Conservation (phyloP, 306 rosid genomes). For the Casuarina equisetifolia region DNA sequence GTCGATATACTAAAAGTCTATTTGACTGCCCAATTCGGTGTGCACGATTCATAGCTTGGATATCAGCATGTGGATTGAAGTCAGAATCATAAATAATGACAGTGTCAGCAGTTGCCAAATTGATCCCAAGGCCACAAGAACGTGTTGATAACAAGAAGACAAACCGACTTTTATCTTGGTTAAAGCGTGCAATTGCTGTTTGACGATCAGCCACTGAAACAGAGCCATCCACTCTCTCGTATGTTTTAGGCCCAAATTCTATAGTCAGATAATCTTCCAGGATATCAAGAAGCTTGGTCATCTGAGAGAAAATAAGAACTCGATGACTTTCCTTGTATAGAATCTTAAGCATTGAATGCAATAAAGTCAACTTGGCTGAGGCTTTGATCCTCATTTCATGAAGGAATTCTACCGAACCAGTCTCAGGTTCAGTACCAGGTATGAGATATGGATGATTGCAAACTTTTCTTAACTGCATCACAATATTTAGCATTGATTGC, state of each 20-base stretch:
- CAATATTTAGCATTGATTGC: conserved; percentile 95
- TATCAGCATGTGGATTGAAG: conserved; percentile 99
- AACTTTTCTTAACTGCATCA: conserved; percentile 97
- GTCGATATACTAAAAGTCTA: conserved; percentile 94
- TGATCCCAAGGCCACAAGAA: conserved; percentile 98
- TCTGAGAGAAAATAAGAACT: conserved; percentile 95
- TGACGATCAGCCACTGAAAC: conserved; percentile 96
- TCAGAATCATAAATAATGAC: conserved; percentile 99
- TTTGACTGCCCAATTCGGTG: conserved; percentile 99
- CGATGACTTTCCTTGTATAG: conserved; percentile 85
- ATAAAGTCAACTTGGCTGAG: conserved; percentile 90
- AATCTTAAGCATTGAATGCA: conserved; percentile 95
- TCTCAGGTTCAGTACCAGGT: conserved; percentile 98
- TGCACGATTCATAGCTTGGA: conserved; percentile 99
- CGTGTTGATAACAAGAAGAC: conserved; percentile 97
- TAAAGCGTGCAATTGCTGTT: conserved; percentile 89
- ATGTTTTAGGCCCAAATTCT: conserved; percentile 98
- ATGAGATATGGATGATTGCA: conserved; percentile 99
- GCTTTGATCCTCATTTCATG: conserved; percentile 99
- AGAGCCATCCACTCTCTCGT: conserved; percentile 97
- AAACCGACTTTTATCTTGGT: conserved; percentile 96
- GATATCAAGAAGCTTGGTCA: conserved; percentile 98
- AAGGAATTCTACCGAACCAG: conserved; percentile 89
- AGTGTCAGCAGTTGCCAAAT: conserved; percentile 98
- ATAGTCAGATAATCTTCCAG: conserved; percentile 87